Conservation (phyloP, 148 eudicot genomes). For the Chenopodium suecicum region DNA sequence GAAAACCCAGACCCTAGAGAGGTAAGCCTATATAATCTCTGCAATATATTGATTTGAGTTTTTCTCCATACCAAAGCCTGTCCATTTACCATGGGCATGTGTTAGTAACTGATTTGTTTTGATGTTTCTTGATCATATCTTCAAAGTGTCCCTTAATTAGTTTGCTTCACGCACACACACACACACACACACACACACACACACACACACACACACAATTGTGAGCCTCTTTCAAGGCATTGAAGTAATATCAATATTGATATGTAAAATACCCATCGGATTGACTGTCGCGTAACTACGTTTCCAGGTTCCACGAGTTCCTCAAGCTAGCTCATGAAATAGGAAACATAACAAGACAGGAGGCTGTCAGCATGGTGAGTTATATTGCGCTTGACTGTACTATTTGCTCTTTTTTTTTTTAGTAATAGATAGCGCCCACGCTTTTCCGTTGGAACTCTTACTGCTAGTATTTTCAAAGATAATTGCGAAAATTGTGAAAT, state of each 20-base stretch:
- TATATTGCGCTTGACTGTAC: constrained; percentile 11
- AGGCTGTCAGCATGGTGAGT: constrained; percentile 98
- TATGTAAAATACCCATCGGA: not conserved
- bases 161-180: not conserved
- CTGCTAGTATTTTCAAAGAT: not conserved
- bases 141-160: not conserved
- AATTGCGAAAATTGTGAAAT: not conserved
- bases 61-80: not conserved
- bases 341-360: constrained; percentile 97
- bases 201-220: not conserved
- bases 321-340: constrained; percentile 93
- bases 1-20: constrained; percentile 81
- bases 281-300: not conserved
- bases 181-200: not conserved
- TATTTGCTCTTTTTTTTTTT: too few species aligned
- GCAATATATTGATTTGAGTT: not conserved
- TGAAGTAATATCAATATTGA: not conserved
- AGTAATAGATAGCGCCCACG: too few species aligned
- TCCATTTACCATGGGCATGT: not conserved
- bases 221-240: not conserved
- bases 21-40: constrained; percentile 38
- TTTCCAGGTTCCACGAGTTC: constrained; percentile 92
- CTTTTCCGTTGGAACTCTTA: not conserved
- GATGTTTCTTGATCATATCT: not conserved
- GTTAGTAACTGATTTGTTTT: not conserved